phyloP scores from a whole-genome alignment of 805 yeast genomes.

The Candida dendrica region DNA sequence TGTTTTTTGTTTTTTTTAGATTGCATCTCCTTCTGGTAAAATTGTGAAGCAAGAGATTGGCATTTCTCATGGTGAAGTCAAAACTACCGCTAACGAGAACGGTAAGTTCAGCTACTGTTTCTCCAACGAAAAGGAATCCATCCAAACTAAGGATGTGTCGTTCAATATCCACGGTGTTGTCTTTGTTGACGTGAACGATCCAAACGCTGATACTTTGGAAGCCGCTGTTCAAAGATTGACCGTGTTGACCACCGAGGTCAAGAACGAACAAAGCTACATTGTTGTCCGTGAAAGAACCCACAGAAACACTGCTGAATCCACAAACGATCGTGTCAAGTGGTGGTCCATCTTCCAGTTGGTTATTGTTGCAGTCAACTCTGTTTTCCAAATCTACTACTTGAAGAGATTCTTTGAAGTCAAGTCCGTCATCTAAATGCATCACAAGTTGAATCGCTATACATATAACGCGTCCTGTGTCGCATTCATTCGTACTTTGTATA shows the following conservation, averaged over 20 bases:
- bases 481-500: too few relatives aligned
- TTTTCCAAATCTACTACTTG: constrained; percentile 90
- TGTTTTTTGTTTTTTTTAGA: too few relatives aligned
- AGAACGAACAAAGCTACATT: constrained; percentile 85
- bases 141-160: constrained; percentile 81
- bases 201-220: constrained; percentile 73
- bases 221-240: constrained; percentile 71
- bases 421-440: constrained; percentile 60
- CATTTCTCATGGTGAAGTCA: constrained; percentile 76
- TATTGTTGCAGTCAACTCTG: constrained; percentile 78
- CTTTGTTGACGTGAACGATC: constrained; percentile 73
- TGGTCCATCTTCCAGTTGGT: constrained; percentile 91
- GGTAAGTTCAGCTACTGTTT: constrained; percentile 89
- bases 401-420: constrained; percentile 94
- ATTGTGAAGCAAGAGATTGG: constrained; percentile 42
- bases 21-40: constrained; percentile 31
- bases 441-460: too few relatives aligned
- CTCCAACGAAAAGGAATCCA: constrained; percentile 71
- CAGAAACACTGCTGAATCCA: constrained; percentile 96
- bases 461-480: too few relatives aligned
- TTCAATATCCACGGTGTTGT: constrained; percentile 93
- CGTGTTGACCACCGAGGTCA: constrained; percentile 75
- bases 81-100: constrained; percentile 51
- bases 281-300: constrained; percentile 96
- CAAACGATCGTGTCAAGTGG: constrained; percentile 95